Conservation (phyloP, 331 rosid species). For the Spiraea crenata region DNA sequence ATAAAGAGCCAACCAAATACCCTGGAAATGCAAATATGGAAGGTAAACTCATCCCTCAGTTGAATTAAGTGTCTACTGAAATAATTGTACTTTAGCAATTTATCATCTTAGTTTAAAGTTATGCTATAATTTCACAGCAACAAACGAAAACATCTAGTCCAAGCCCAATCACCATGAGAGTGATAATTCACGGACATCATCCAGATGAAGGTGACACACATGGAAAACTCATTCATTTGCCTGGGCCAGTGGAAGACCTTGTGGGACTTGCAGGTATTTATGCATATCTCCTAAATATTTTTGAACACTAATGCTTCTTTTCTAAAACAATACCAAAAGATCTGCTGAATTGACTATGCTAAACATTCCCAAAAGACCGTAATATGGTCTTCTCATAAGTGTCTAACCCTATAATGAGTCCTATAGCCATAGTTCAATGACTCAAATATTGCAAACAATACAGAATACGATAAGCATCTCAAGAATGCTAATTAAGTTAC, state of each 20-base stretch:
- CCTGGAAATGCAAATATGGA: slow-evolving; percentile 34
- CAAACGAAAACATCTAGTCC: slow-evolving; percentile 28
- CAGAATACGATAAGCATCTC: no score
- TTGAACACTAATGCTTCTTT: neutral
- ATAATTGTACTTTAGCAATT: neutral
- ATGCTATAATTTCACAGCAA: slow-evolving; percentile 38
- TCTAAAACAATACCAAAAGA: neutral
- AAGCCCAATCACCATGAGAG: slow-evolving; percentile 41
- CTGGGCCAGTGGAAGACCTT: slow-evolving; percentile 63
- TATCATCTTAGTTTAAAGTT: neutral
- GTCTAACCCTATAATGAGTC: neutral
- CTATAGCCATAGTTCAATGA: neutral
- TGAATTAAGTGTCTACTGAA: no score
- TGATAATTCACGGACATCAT: slow-evolving; percentile 60
- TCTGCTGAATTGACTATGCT: neutral
- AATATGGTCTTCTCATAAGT: neutral
- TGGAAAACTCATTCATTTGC: slow-evolving; percentile 68
- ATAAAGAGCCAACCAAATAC: slow-evolving; percentile 28
- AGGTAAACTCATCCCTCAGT: slow-evolving; percentile 54
- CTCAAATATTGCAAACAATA: no score
- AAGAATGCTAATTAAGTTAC: no score
- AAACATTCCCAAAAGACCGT: neutral
- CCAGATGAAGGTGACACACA: slow-evolving; percentile 49
- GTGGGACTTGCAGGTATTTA: slow-evolving; percentile 65
- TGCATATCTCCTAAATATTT: slow-evolving; percentile 7